A percentile compares a stretch with the other conserved stretches of the same genome.
Conservation (phyloP, 331 rosid species). For the Stylosanthes scabra region DNA sequence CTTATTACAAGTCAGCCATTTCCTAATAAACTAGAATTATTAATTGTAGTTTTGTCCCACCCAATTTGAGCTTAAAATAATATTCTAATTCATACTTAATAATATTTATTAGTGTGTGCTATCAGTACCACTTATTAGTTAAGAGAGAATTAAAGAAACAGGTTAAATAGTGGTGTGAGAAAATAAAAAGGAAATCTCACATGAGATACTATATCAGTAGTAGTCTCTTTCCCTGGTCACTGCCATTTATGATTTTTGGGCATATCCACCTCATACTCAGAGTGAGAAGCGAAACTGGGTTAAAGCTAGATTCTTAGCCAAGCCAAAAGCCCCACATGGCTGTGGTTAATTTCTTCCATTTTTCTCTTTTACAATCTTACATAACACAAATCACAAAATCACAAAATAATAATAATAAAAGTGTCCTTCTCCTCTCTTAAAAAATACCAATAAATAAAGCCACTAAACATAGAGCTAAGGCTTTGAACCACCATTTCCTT, state of each 20-base stretch:
- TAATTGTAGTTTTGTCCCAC: conserved; percentile 45
- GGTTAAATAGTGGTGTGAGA: not conserved
- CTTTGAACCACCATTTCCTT: conserved; percentile 40
- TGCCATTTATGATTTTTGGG: conserved; percentile 25
- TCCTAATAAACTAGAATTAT: conserved; percentile 21
- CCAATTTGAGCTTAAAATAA: conserved; percentile 38
- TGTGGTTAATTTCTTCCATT: conserved; percentile 2
- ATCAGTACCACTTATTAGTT: conserved; percentile 44
- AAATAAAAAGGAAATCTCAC: conserved; percentile 28
- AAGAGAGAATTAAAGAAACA: conserved; percentile 8
- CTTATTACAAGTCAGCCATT: conserved; percentile 29
- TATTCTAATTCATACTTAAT: conserved; percentile 38
- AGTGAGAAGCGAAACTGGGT: not conserved
- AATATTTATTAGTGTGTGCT: too few species aligned
- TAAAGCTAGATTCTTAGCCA: conserved; percentile 32
- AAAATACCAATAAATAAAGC: conserved; percentile 50
- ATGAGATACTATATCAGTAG: conserved; percentile 2
- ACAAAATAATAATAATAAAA: too few species aligned
- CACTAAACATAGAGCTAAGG: conserved; percentile 41
- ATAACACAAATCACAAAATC: not conserved
- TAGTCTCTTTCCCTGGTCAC: not conserved
- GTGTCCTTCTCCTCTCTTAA: too few species aligned
- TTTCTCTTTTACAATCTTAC: conserved; percentile 29
- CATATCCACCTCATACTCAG: conserved; percentile 33
- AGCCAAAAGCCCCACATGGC: conserved; percentile 36